Percentiles rank a stretch among this genome's conserved stretches.
phyloP scores from a whole-genome alignment of 2,329 filamentous ascomycete genomes.

The Verticillium nonalfalfae region DNA sequence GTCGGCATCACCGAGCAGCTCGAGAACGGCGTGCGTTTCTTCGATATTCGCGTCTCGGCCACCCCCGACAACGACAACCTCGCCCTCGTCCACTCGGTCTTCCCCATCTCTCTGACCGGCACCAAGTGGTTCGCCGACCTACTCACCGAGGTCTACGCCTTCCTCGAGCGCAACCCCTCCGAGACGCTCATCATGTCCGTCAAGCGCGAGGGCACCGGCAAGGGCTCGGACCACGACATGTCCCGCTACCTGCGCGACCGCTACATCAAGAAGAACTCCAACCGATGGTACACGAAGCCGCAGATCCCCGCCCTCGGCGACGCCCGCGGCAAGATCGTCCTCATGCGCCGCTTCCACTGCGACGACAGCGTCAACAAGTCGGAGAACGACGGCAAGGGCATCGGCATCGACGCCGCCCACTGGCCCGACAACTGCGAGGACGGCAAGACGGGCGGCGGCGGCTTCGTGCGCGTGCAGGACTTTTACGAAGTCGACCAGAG shows the following conservation, averaged over 20 bases:
- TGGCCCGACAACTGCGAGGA: slow-evolving; percentile 91
- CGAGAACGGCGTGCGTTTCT: slow-evolving; percentile 84
- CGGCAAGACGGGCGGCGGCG: slow-evolving; percentile 63
- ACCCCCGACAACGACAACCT: slow-evolving; percentile 56
- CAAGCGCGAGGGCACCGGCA: slow-evolving; percentile 86
- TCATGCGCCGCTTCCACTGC: slow-evolving; percentile 74
- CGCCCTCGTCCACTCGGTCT: slow-evolving; percentile 81
- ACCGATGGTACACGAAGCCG: slow-evolving; percentile 72
- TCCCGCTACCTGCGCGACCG: slow-evolving; percentile 65
- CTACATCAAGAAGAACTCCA: slow-evolving; percentile 52
- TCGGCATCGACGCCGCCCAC: slow-evolving; percentile 52
- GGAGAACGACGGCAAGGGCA: slow-evolving; percentile 44
- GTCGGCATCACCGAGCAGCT: slow-evolving; percentile 73
- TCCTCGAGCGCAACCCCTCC: slow-evolving; percentile 69
- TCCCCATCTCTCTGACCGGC: slow-evolving; percentile 80
- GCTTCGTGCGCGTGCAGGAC: slow-evolving; percentile 81
- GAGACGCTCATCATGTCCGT: slow-evolving; percentile 83
- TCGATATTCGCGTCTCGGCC: slow-evolving; percentile 74
- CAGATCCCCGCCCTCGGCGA: slow-evolving; percentile 73
- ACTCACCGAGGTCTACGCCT: slow-evolving; percentile 63
- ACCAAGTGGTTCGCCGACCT: slow-evolving; percentile 72
- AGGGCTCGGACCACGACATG: slow-evolving; percentile 72
- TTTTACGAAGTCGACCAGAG: slow-evolving; percentile 83
- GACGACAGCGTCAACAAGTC: slow-evolving; percentile 43
- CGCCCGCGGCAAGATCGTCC: slow-evolving; percentile 73